Evolutionary conservation across 2,329 filamentous ascomycete genomes (phyloP), one percentile per base, ranked within the genome.

Genomic region (Apiospora hydei): DNA sequence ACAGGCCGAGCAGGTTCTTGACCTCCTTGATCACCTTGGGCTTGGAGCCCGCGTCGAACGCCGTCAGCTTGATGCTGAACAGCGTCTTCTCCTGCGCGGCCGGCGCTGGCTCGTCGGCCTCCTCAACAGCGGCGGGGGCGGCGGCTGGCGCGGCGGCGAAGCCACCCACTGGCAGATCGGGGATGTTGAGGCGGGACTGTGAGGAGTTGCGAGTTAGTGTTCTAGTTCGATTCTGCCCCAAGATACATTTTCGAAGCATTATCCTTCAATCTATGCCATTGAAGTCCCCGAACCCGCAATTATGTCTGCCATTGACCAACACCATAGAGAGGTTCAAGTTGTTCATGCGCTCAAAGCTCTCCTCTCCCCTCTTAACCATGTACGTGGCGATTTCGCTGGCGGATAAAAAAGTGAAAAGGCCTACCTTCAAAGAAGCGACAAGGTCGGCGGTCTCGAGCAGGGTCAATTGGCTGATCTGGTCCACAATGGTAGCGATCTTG

Each of bases 11-110:
- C 90, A 99, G 89, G 80, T 91, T 92, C 91, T 99, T 99, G 87
- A 99, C 90, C 88, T 99, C 96, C 90, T 99, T 99, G 89, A 99
- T 99, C 80, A 99, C 88, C 93, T 99, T 99, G 80, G 97, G 95
- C 89, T 99, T 99, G 76, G 96, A 87, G 69, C 85, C 88, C 41
- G 95, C 88, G 70, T 99, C 97, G 82, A 98, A 97, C 47, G 92
- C 93, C 84, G 94, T 89, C 75, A 99, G 91, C 88, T 98, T 98
- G 76, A 99, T 85, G 83, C 93, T 98, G 89, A 99, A 99, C 74
- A 99, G 90, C 4, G 96, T 96, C 92, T 92, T 98, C 90, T 98
- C 98, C 84, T 96, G 94, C 77, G 95, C 92, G 51, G 92, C 93
- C 3, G 94, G 94, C 47, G 96, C 95, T 0, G 94, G 94, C 73